phyloP scores from a whole-genome alignment of 768 basidiomycete species.

The Cytidiella melzeri region DNA sequence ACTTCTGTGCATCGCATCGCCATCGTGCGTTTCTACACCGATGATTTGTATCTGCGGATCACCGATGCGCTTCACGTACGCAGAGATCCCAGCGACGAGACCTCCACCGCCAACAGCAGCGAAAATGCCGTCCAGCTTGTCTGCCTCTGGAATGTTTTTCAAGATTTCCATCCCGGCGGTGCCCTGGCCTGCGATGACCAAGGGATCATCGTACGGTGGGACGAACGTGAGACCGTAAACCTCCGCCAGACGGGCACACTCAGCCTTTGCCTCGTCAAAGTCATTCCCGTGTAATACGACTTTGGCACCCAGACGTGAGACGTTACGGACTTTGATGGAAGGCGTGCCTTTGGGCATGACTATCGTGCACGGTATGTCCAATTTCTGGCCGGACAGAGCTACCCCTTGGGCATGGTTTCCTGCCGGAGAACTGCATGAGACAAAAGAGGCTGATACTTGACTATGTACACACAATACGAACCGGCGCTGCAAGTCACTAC shows the following conservation, averaged over 20 bases:
- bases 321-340: constrained; percentile 92
- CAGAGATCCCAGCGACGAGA: constrained; percentile 80
- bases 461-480: constrained; percentile 55
- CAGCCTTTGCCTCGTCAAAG: constrained; percentile 94
- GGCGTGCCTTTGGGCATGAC: constrained; percentile 97
- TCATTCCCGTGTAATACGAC: constrained; percentile 88
- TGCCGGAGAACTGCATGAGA: constrained; percentile 25
- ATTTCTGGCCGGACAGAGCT: constrained; percentile 83
- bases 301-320: constrained; percentile 90
- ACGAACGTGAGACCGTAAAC: constrained; percentile 81
- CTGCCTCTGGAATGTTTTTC: constrained; percentile 76
- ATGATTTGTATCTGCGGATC: constrained; percentile 73
- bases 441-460: neutral
- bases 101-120: constrained; percentile 94
- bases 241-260: constrained; percentile 81
- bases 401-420: constrained; percentile 99
- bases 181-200: constrained; percentile 96
- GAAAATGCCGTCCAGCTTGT: constrained; percentile 79
- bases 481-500: constrained; percentile 98
- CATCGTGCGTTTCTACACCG: constrained; percentile 94
- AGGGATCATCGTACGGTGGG: constrained; percentile 95
- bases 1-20: constrained; percentile 88
- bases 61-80: constrained; percentile 92
- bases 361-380: constrained; percentile 94
- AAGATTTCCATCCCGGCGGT: constrained; percentile 93